A percentile compares a stretch with the other conserved stretches of the same genome.
Conservation (phyloP, 2,329 filamentous ascomycete genomes). For the Cladorrhinum sp. region DNA sequence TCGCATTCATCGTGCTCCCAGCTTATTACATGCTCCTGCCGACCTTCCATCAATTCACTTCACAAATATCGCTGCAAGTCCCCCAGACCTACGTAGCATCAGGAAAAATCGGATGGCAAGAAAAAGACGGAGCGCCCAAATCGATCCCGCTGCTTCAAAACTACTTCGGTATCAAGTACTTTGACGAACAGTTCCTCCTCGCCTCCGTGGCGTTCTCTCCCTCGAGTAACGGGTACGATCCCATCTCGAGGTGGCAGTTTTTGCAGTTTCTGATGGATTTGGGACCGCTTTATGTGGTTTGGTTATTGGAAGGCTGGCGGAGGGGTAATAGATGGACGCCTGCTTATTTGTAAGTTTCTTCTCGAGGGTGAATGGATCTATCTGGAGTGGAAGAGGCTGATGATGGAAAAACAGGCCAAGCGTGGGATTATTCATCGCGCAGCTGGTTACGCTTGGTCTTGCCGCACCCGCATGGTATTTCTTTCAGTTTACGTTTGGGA, state of each 20-base stretch:
- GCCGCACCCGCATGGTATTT: constrained; percentile 13
- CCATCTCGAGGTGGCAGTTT: constrained; percentile 26
- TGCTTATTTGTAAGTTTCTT: constrained; percentile 23
- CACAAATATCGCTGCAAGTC: not conserved
- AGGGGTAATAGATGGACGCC: constrained; percentile 15
- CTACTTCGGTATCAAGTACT: constrained; percentile 18
- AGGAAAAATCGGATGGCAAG: constrained; percentile 22
- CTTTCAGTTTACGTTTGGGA: not conserved
- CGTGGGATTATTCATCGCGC: not conserved
- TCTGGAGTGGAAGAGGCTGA: not conserved
- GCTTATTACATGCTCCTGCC: not conserved
- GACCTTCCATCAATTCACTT: not conserved
- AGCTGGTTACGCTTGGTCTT: constrained; percentile 1
- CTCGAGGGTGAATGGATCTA: not conserved
- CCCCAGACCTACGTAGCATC: not conserved
- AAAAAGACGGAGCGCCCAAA: not conserved
- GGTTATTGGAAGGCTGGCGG: constrained; percentile 26
- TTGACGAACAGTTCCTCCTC: constrained; percentile 24
- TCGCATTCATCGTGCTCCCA: not conserved
- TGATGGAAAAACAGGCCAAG: not conserved
- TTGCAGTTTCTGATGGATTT: constrained; percentile 27
- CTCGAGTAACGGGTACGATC: constrained; percentile 21
- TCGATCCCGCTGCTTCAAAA: constrained; percentile 20
- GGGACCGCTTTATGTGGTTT: constrained; percentile 25
- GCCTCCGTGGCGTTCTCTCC: constrained; percentile 22